Evolutionary conservation across 148 eudicot species (phyloP), one percentile per base, ranked within the genome.

Genomic region (Talinum fruticosum): DNA sequence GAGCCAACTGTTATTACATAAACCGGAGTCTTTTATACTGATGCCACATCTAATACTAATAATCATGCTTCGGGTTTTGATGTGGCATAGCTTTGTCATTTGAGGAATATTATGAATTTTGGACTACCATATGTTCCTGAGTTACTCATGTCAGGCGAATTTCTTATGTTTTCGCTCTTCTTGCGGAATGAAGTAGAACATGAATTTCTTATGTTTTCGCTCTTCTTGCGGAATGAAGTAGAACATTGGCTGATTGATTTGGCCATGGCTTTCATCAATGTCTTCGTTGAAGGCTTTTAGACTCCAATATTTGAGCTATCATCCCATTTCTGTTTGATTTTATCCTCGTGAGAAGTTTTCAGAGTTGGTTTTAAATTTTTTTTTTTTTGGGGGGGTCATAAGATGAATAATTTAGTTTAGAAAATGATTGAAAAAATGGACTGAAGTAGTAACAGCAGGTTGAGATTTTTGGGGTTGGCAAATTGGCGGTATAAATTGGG

Each of bases 1-100:
- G 93, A 90, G 66, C 99, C 99, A 15, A 95, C 99, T 30, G 99
- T 95, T 32, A 91, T 95, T 75, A 95, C 99, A 88, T 95, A 90
- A 82, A 36, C 34, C 21, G 65, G 57, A 38, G 75, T 66, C 35
- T 34, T 21, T 32, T 41, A 10, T 26, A 2, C 33, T 28, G 53
- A 72, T 51, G 73, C 10, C 38, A 28, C 49, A 29, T 34, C 66
- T 36, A 26, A 64, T 66, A n/a, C n/a, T n/a, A 23, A 59, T 35
- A 33, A 13, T 35, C 34, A 62, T 37, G 38, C 35, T 12, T 66
- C 12, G 59, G 37, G 73, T 79, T 24, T 45, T 59, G 34, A 38
- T 16, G 45, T 35, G 57, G 18, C 26, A 23, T 61, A n/a, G 36
- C 41, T 41, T 71, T 62, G 34, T 53, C 37, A 14, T 8, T 49